Evolutionary conservation across 345 rosid genomes (phyloP), one percentile per base, ranked within the genome.

Genomic region (Camelina laxa): DNA sequence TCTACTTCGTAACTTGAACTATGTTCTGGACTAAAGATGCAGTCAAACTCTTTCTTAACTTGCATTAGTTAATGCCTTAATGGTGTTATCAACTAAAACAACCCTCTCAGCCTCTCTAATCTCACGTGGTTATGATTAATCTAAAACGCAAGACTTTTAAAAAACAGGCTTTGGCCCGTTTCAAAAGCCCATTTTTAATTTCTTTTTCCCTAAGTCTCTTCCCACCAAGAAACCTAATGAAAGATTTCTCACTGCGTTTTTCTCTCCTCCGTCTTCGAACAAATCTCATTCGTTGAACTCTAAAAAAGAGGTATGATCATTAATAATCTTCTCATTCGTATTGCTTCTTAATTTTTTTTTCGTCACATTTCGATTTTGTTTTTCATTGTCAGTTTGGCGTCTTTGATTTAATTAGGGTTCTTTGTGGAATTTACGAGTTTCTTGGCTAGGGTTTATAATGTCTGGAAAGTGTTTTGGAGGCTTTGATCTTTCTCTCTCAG

Each of bases 1-100:
- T 75, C 73, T 74, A 74, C 44, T 58, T 67, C 17, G 73, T 21
- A 60, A 67, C 68, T 75, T 75, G 55, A 48, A 74, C 36, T 65
- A 45, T 48, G 50, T 56, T 21, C 17, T 51, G 56, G 4, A 54
- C 54, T 42, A 10, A 20, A 62, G n/a, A 6, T 31, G 45, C 17
- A 45, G 21, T 53, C 54, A 53, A 74, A 57, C 59, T 35, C 39
- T 62, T 41, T 62, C 31, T n/a, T 51, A 60, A 27, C 42, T 61
- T 72, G n/a, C 6, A 61, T 17, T 39, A 36, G 36, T 11, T 17
- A 0, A 19, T 36, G 27, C 27, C 0, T 24, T 24, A 24, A 24
- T 24, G 27, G 27, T 24, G 27, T 24, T 60, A 21, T 15, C 30
- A 27, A 20, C 11, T 36, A 36, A 56, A 36, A 56, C 11, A 19